Evolutionary conservation across 2,329 filamentous ascomycete species (phyloP).

Genomic region (Pseudomassariella vexata): DNA sequence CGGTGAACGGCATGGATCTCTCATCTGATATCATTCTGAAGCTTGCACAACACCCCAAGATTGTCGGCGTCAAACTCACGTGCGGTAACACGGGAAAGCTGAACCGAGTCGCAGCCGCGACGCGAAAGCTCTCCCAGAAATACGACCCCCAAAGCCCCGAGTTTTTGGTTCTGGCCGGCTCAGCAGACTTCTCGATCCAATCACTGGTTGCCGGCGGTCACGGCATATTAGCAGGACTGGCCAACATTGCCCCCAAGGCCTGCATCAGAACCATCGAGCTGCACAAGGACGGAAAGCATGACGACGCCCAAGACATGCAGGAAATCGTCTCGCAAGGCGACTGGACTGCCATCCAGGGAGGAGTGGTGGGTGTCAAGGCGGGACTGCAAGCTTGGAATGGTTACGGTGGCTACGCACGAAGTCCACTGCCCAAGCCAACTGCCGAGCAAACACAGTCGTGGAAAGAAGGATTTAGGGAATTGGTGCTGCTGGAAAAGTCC

Average conservation of each 20-base stretch:
- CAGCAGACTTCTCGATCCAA: conserved; percentile 67
- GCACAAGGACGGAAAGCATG: conserved; percentile 49
- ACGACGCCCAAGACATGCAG: conserved; percentile 59
- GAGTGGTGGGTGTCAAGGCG: conserved; percentile 67
- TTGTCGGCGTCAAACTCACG: conserved; percentile 64
- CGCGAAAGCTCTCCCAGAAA: conserved; percentile 35
- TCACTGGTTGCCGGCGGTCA: conserved; percentile 63
- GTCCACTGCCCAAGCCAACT: conserved; percentile 45
- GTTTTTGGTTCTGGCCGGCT: conserved; percentile 68
- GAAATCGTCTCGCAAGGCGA: conserved; percentile 62
- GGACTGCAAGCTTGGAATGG: conserved; percentile 60
- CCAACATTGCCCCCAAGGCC: conserved; percentile 64
- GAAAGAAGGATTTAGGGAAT: conserved; percentile 50
- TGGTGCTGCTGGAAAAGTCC: conserved; percentile 46
- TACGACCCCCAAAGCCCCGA: conserved; percentile 30
- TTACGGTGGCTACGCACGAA: conserved; percentile 55
- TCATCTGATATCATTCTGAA: conserved; percentile 57
- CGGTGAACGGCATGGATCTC: conserved; percentile 57
- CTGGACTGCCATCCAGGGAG: conserved; percentile 67
- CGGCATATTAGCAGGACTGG: conserved; percentile 67
- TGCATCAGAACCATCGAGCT: conserved; percentile 58
- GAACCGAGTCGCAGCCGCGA: conserved; percentile 55
- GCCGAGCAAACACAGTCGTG: conserved; percentile 41
- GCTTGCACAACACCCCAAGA: conserved; percentile 57
- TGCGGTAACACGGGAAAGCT: conserved; percentile 67